Percentiles rank a stretch among this genome's conserved stretches.
Conservation (phyloP, 2,329 filamentous ascomycete species). For the Exophiala spinifera region DNA sequence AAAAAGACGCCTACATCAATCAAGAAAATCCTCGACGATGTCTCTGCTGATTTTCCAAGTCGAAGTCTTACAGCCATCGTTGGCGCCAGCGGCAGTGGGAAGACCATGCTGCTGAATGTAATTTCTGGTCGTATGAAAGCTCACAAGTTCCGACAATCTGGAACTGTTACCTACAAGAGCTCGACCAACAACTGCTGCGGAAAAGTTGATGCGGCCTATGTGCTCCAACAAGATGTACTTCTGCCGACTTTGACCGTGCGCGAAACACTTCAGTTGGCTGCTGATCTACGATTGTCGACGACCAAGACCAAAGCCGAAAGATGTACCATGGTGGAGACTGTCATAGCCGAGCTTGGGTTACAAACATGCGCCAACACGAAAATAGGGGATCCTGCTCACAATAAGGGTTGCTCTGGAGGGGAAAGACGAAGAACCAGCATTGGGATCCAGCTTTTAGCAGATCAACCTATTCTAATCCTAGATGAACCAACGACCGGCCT, state of each 20-base stretch:
- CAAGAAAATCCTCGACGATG: too few species aligned
- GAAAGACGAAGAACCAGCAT: slow-evolving; percentile 75
- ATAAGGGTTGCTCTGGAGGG: slow-evolving; percentile 74
- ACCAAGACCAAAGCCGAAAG: slow-evolving; percentile 60
- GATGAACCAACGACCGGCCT: slow-evolving; percentile 74
- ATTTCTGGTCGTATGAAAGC: slow-evolving; percentile 64
- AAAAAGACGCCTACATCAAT: too few species aligned
- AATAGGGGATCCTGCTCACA: slow-evolving; percentile 68
- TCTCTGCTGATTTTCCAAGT: slow-evolving; percentile 63
- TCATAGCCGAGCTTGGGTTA: slow-evolving; percentile 70
- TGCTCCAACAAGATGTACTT: slow-evolving; percentile 71
- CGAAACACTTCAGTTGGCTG: slow-evolving; percentile 71
- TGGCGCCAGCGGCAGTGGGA: slow-evolving; percentile 95
- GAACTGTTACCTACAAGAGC: slow-evolving; percentile 67
- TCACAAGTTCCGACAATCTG: slow-evolving; percentile 46
- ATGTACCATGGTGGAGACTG: slow-evolving; percentile 65
- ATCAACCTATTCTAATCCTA: slow-evolving; percentile 72
- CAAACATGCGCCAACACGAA: slow-evolving; percentile 74
- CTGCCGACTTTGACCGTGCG: slow-evolving; percentile 71
- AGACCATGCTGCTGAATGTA: slow-evolving; percentile 86
- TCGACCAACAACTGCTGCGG: slow-evolving; percentile 55
- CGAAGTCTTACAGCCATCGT: slow-evolving; percentile 73
- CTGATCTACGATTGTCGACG: slow-evolving; percentile 66
- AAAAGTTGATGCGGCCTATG: slow-evolving; percentile 55
- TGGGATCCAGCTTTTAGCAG: slow-evolving; percentile 72